These are phyloP conservation scores for Fusarium begoniae DNA, from an alignment of 2,329 filamentous ascomycete species.

Conservation along the genomic window DNA sequence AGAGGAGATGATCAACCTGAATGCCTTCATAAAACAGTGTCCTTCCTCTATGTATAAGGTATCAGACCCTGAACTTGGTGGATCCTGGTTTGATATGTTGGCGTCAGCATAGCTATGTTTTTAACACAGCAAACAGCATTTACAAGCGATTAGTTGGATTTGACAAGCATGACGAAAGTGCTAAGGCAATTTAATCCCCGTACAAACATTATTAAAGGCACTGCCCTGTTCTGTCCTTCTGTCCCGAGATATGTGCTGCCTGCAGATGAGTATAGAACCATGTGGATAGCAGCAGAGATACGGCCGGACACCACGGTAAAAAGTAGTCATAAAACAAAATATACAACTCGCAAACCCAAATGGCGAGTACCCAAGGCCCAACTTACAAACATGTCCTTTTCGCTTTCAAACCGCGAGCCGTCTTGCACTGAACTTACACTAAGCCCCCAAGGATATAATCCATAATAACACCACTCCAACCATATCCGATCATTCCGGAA, in stretches of 20 bases:
- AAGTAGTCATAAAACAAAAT: not conserved
- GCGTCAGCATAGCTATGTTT: not conserved
- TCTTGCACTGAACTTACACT: not conserved
- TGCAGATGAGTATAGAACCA: not conserved
- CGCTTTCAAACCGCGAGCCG: not conserved
- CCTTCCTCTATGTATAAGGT: not conserved
- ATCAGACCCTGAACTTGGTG: not conserved
- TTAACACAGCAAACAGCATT: not conserved
- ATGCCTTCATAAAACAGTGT: not conserved
- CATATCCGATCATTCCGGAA: constrained; percentile 34
- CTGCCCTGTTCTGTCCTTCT: not conserved
- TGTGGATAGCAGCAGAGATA: not conserved
- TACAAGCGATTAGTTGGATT: not conserved
- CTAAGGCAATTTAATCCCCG: not conserved
- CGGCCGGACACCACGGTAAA: not conserved
- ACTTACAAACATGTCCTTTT: not conserved
- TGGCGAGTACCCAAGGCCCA: not conserved
- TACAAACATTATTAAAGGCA: not conserved
- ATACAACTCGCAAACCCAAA: not conserved
- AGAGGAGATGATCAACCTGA: not conserved
- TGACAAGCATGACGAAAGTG: not conserved
- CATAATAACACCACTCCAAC: not conserved
- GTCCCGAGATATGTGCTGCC: not conserved
- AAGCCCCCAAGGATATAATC: not conserved
- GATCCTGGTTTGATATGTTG: not conserved